Percentiles rank a stretch among this genome's conserved stretches.
These are phyloP conservation scores for Pseudogymnoascus sp. DNA, from an alignment of 2,329 filamentous ascomycete species.

Conservation along the genomic window DNA sequence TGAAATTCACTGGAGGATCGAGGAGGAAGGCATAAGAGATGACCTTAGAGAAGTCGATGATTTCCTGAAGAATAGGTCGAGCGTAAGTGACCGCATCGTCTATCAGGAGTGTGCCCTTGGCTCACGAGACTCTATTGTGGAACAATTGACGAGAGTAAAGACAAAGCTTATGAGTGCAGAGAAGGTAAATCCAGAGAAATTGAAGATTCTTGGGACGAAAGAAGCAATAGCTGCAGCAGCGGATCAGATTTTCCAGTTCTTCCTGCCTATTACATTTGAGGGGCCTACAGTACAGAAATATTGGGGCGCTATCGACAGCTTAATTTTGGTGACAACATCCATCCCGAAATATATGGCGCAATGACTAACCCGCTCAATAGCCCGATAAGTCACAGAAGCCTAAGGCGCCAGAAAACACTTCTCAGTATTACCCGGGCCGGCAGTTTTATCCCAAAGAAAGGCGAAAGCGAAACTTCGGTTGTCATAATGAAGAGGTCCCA, in stretches of 20 bases:
- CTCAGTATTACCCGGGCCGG: not conserved
- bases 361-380: not conserved
- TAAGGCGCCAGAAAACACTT: not conserved
- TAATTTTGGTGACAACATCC: slow-evolving; percentile 1
- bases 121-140: slow-evolving; percentile 13
- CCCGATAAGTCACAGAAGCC: not conserved
- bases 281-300: slow-evolving; percentile 35
- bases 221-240: slow-evolving; percentile 36
- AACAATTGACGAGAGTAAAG: slow-evolving; percentile 9
- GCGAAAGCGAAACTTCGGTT: slow-evolving; percentile 4
- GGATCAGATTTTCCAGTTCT: slow-evolving; percentile 35
- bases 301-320: slow-evolving; percentile 35
- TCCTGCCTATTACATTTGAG: slow-evolving; percentile 32
- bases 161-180: slow-evolving; percentile 7
- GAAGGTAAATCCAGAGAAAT: slow-evolving; percentile 16
- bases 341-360: not conserved
- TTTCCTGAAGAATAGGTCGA: slow-evolving; percentile 17
- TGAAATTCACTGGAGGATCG: slow-evolving; percentile 1
- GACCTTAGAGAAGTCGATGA: slow-evolving; percentile 19
- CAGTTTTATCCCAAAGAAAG: not conserved
- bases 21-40: slow-evolving; percentile 9
- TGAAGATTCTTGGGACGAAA: slow-evolving; percentile 21
- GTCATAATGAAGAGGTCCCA: slow-evolving; percentile 2
- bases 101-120: slow-evolving; percentile 15
- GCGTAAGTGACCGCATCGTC: slow-evolving; percentile 16